A percentile compares a stretch with the other conserved stretches of the same genome.
These are phyloP conservation scores for Silene noctiflora DNA, from an alignment of 179 eudicot genomes.

Conservation along the genomic window DNA sequence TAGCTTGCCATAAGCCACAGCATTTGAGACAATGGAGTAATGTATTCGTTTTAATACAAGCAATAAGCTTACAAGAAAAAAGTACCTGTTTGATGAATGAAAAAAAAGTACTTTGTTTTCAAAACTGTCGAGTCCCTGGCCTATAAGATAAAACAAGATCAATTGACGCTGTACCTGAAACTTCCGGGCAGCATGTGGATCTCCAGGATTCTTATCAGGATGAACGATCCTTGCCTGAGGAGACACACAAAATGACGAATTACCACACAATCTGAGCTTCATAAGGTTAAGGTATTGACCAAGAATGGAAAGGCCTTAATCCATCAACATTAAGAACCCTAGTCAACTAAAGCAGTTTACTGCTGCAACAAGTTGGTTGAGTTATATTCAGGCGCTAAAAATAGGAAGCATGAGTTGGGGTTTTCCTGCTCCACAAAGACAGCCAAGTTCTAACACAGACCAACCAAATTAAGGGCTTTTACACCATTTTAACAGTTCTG, in stretches of 20 bases:
- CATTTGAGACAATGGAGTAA: neutral
- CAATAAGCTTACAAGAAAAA: neutral
- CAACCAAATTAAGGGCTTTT: neutral
- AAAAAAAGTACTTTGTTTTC: neutral
- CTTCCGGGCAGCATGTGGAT: conserved; percentile 75
- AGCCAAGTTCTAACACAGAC: neutral
- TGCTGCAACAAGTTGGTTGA: neutral
- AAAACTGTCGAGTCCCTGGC: neutral
- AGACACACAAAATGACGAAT: conserved; percentile 15
- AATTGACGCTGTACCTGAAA: conserved; percentile 54
- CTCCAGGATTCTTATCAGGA: conserved; percentile 94
- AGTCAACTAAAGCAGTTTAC: neutral
- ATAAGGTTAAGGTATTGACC: neutral
- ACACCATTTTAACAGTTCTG: neutral
- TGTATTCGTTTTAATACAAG: neutral
- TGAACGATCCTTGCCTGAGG: conserved; percentile 83
- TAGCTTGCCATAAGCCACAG: neutral
- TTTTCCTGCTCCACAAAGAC: neutral
- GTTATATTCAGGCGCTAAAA: neutral
- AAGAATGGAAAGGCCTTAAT: neutral
- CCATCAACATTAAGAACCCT: neutral
- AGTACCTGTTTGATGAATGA: neutral
- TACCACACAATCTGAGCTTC: neutral
- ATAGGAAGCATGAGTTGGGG: neutral
- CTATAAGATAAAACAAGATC: conserved; percentile 1